These are phyloP conservation scores for Apiospora rasikravindrae DNA, from an alignment of 2,329 filamentous ascomycete genomes.

Conservation along the genomic window DNA sequence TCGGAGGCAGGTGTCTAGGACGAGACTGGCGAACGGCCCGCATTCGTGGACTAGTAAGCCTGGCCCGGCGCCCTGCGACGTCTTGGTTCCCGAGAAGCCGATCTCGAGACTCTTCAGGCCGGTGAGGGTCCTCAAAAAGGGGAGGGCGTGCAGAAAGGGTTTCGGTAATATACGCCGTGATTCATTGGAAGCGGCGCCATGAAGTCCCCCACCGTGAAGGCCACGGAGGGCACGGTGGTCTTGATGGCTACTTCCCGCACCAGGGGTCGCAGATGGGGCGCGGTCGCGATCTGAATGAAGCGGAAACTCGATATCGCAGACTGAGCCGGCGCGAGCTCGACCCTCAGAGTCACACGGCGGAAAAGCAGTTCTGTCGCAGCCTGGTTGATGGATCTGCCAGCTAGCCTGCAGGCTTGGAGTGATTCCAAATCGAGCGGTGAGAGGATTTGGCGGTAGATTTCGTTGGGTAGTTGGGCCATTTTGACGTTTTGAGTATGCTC, in stretches of 20 bases:
- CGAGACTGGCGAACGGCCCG: neutral
- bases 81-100: neutral
- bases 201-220: too few relatives aligned
- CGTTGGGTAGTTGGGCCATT: neutral
- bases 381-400: neutral
- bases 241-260: neutral
- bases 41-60: neutral
- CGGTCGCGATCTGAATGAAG: neutral
- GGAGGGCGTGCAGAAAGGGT: neutral
- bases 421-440: neutral
- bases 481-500: neutral
- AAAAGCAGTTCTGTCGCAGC: neutral
- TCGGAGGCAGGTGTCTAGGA: neutral
- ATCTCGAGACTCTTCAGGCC: neutral
- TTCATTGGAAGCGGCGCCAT: too few relatives aligned
- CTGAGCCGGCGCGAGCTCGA: neutral
- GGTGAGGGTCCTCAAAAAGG: neutral
- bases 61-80: too few relatives aligned
- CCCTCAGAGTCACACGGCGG: neutral
- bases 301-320: neutral
- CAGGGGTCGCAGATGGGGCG: neutral
- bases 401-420: neutral
- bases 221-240: neutral
- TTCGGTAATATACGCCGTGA: neutral
- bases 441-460: neutral